phyloP scores from a whole-genome alignment of 495 filamentous ascomycete genomes.

The Aspergillus leporis region DNA sequence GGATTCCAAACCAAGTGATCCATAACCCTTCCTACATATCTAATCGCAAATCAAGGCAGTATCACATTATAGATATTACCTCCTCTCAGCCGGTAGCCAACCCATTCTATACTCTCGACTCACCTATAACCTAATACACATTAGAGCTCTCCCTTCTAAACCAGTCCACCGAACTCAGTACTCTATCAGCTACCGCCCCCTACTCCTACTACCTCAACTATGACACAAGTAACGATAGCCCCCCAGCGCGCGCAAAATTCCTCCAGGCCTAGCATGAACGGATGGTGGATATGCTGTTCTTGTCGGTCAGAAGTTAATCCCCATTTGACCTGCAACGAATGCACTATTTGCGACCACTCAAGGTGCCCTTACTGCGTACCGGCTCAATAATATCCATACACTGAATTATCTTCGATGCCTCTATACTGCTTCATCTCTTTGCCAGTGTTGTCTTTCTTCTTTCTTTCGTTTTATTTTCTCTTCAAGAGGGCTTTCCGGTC shows the following conservation, averaged over 20 bases:
- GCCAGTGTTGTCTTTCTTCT: too few species aligned
- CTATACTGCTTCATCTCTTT: too few species aligned
- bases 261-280: not conserved
- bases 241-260: not conserved
- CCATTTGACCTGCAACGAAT: not conserved
- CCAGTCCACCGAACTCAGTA: not conserved
- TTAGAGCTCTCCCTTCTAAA: not conserved
- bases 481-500: too few species aligned
- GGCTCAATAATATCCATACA: not conserved
- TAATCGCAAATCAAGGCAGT: not conserved
- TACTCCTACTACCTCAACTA: not conserved
- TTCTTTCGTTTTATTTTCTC: too few species aligned
- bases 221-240: not conserved
- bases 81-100: not conserved
- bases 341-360: slow-evolving; percentile 4
- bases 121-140: not conserved
- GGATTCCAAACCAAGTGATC: not conserved
- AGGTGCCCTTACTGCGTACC: not conserved
- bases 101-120: not conserved
- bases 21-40: not conserved
- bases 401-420: too few species aligned
- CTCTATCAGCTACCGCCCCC: not conserved
- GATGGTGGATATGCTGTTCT: slow-evolving; percentile 6
- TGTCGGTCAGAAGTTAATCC: slow-evolving; percentile 2
- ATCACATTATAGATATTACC: not conserved